Percentiles rank a stretch among this genome's conserved stretches.
Conservation (phyloP, 2,329 filamentous ascomycete genomes). For the Aspergillus ochraceoroseus region DNA sequence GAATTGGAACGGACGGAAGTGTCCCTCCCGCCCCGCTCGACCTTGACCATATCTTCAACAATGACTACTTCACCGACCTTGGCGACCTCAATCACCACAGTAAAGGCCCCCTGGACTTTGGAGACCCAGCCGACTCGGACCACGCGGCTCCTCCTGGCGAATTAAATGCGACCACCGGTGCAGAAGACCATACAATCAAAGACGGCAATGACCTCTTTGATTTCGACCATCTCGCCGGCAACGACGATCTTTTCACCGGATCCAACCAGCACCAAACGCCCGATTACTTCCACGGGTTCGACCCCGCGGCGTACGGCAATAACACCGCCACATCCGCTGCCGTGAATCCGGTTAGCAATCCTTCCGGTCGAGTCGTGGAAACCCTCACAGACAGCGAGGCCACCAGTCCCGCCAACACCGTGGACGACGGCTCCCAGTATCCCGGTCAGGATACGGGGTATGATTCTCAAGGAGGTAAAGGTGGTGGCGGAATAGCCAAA, state of each 20-base stretch:
- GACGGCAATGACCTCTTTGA: constrained; percentile 43
- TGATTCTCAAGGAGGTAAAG: constrained; percentile 21
- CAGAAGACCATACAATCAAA: constrained; percentile 23
- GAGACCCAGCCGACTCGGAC: constrained; percentile 19
- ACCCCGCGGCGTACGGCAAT: constrained; percentile 25
- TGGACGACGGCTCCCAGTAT: constrained; percentile 29
- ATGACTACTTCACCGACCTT: constrained; percentile 51
- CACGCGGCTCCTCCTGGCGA: constrained; percentile 22
- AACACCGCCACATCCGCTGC: constrained; percentile 14
- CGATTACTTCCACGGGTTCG: constrained; percentile 35
- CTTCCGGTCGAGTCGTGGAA: constrained; percentile 38
- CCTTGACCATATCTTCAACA: constrained; percentile 55
- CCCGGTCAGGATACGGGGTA: constrained; percentile 10
- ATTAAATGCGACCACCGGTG: constrained; percentile 17
- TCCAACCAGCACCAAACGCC: constrained; percentile 24
- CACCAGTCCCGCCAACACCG: constrained; percentile 39
- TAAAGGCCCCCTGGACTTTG: constrained; percentile 25
- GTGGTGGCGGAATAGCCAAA: constrained; percentile 29
- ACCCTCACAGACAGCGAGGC: constrained; percentile 44
- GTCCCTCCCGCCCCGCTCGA: constrained; percentile 48
- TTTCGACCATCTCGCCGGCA: constrained; percentile 37
- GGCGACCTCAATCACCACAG: constrained; percentile 30
- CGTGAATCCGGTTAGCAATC: constrained; percentile 15
- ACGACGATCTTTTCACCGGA: constrained; percentile 33
- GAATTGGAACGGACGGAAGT: constrained; percentile 48